phyloP scores from a whole-genome alignment of 345 rosid species.

The Noccaea bulbosa region DNA sequence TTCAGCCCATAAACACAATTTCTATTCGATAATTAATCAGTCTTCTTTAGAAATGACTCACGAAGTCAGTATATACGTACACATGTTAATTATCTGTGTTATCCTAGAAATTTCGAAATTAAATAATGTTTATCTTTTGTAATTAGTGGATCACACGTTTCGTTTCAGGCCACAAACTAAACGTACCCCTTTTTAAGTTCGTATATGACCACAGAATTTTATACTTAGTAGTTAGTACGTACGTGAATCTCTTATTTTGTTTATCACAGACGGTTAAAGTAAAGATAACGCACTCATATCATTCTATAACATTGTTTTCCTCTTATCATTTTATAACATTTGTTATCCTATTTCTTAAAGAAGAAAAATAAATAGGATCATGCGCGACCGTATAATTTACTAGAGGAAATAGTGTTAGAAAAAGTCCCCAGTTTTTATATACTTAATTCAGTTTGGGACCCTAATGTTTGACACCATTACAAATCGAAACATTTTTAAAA shows the following conservation, averaged over 20 bases:
- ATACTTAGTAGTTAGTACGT: neutral
- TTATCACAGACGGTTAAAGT: conserved; percentile 31
- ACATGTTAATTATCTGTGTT: conserved; percentile 33
- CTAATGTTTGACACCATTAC: conserved; percentile 39
- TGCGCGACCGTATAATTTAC: conserved; percentile 38
- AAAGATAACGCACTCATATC: conserved; percentile 35
- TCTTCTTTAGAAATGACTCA: conserved; percentile 41
- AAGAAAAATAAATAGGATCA: conserved; percentile 16
- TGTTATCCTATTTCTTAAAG: neutral
- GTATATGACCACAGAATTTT: conserved; percentile 5
- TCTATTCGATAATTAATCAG: conserved; percentile 7
- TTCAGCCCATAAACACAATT: conserved; percentile 34
- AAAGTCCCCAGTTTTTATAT: conserved; percentile 6
- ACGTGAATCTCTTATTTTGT: conserved; percentile 4
- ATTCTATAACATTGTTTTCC: conserved; percentile 13
- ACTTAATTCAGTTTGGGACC: conserved; percentile 38
- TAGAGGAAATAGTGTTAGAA: neutral
- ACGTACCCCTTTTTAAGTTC: neutral
- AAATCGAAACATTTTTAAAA: conserved; percentile 19
- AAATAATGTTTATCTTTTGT: conserved; percentile 21
- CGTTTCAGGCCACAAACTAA: conserved; percentile 36
- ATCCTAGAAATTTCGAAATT: conserved; percentile 10
- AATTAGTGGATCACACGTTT: conserved; percentile 46
- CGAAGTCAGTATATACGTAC: conserved; percentile 32
- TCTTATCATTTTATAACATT: conserved; percentile 15